Conservation (phyloP, 805 yeast genomes). For the Saturnispora sekii region DNA sequence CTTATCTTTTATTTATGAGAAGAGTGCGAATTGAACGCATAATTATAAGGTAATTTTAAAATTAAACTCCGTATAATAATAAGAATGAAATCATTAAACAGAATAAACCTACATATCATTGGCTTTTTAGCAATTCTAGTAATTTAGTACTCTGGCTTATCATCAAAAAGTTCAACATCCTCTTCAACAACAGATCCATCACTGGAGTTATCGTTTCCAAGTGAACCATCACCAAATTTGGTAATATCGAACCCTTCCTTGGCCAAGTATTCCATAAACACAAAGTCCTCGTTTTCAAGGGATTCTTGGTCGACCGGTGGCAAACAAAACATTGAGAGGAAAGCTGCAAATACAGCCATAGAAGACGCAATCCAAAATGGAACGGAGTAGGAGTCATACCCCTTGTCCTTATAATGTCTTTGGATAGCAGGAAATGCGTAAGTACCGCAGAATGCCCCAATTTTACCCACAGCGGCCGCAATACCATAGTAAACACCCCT, state of each 20-base stretch:
- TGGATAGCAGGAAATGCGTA: conserved; percentile 80
- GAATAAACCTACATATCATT: too few species aligned
- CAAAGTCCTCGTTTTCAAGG: conserved; percentile 65
- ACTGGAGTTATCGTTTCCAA: conserved; percentile 1
- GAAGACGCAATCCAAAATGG: conserved; percentile 80
- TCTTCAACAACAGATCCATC: conserved; percentile 2
- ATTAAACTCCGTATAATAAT: too few species aligned
- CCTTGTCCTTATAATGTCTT: conserved; percentile 40
- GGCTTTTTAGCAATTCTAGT: too few species aligned
- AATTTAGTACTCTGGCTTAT: not conserved
- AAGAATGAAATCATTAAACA: too few species aligned
- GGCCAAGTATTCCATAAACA: conserved; percentile 57
- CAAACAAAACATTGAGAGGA: conserved; percentile 56
- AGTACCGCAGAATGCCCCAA: conserved; percentile 89
- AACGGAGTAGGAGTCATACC: conserved; percentile 46
- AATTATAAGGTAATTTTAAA: too few species aligned
- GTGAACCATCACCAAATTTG: conserved; percentile 38
- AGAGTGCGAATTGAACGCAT: too few species aligned
- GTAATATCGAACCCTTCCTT: conserved; percentile 62
- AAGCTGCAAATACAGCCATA: conserved; percentile 63
- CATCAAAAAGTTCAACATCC: conserved; percentile 1
- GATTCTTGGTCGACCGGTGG: conserved; percentile 83
- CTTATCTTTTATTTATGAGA: too few species aligned
- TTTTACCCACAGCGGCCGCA: conserved; percentile 85
- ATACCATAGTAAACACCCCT: conserved; percentile 89